Evolutionary conservation across 2,329 filamentous ascomycete species (phyloP).

Genomic region (Orbilia oligospora): DNA sequence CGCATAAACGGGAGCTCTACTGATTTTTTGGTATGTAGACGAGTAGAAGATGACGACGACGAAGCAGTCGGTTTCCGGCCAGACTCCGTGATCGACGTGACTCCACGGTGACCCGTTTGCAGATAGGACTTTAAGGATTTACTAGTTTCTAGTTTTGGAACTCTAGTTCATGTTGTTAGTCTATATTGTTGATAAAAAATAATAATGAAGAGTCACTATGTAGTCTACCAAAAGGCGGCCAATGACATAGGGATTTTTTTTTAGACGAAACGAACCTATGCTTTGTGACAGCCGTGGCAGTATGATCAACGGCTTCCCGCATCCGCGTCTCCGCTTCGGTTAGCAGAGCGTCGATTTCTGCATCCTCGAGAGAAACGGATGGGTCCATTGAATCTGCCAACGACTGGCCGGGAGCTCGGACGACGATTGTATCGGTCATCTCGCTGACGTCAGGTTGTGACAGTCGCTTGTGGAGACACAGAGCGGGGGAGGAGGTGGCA

Average conservation of each 20-base stretch:
- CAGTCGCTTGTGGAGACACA: constrained; percentile 28
- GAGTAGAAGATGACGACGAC: constrained; percentile 8
- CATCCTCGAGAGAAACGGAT: constrained; percentile 65
- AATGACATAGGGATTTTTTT: neutral
- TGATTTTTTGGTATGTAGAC: constrained; percentile 27
- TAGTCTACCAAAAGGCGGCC: neutral
- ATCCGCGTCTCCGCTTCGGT: constrained; percentile 67
- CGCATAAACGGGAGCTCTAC: constrained; percentile 54
- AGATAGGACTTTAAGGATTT: constrained; percentile 44
- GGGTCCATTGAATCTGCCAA: constrained; percentile 45
- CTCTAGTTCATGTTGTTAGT: constrained; percentile 14
- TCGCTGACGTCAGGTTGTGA: constrained; percentile 50
- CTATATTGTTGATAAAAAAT: constrained; percentile 7
- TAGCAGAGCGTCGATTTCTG: constrained; percentile 67
- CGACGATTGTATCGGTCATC: constrained; percentile 50
- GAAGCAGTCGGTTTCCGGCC: constrained; percentile 34
- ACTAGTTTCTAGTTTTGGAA: constrained; percentile 46
- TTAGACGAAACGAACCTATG: constrained; percentile 48
- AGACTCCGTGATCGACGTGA: constrained; percentile 48
- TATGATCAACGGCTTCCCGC: constrained; percentile 61
- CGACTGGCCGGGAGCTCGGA: constrained; percentile 49
- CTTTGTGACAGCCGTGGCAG: constrained; percentile 26
- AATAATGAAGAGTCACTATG: constrained; percentile 21
- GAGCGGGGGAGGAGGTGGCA: constrained; percentile 40
- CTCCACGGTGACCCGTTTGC: constrained; percentile 35